Evolutionary conservation across 345 rosid species (phyloP).

Genomic region (Acer yangbiense): DNA sequence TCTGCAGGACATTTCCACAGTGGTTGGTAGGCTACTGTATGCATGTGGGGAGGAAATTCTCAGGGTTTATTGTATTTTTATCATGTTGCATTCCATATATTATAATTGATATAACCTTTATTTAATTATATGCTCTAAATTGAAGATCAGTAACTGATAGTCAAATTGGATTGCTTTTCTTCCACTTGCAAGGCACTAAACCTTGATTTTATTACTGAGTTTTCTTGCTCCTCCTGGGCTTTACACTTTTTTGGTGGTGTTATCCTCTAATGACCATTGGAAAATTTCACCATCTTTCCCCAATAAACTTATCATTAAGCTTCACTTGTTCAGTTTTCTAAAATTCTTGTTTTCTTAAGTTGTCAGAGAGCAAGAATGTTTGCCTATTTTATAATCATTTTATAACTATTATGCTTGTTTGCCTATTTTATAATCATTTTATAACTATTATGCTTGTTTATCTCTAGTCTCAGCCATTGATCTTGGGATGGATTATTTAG

Average conservation of each 20-base stretch:
- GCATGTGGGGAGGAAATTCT: not conserved
- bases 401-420: conserved; percentile 4
- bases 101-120: not conserved
- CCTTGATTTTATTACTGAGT: not conserved
- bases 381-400: not conserved
- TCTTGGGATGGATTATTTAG: conserved; percentile 13
- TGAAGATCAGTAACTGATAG: not conserved
- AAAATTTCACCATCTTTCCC: not conserved
- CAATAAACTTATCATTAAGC: not conserved
- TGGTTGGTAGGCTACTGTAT: not conserved
- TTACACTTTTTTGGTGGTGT: not conserved
- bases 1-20: not conserved
- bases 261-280: not conserved
- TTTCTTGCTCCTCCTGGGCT: not conserved
- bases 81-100: not conserved
- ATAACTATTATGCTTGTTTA: conserved; percentile 3
- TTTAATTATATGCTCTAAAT: not conserved
- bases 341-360: not conserved
- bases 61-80: not conserved
- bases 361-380: not conserved
- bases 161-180: not conserved
- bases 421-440: not conserved
- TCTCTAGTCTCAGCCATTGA: conserved; percentile 2
- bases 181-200: not conserved
- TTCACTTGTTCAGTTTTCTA: not conserved